phyloP scores from a whole-genome alignment of 768 basidiomycete species.

The Amanita polypyramis region DNA sequence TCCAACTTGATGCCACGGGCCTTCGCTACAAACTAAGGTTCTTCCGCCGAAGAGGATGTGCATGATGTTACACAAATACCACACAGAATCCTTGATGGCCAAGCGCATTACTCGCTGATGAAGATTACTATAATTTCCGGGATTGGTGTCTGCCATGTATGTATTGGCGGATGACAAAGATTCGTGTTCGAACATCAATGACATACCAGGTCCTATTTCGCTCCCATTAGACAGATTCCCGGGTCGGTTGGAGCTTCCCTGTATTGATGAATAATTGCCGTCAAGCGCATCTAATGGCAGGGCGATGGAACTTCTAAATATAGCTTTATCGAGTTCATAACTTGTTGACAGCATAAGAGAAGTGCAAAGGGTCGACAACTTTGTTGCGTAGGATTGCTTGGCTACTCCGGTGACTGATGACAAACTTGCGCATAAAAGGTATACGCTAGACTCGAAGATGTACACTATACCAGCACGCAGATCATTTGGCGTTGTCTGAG shows the following conservation, averaged over 20 bases:
- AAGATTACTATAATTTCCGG: neutral
- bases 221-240: neutral
- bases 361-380: constrained; percentile 10
- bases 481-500: neutral
- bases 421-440: constrained; percentile 3
- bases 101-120: constrained; percentile 26
- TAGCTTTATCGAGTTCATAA: constrained; percentile 26
- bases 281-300: neutral
- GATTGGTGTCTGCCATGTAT: neutral
- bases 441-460: constrained; percentile 17
- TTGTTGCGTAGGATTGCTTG: neutral
- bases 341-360: constrained; percentile 28
- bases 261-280: neutral
- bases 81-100: constrained; percentile 37
- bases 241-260: constrained; percentile 6
- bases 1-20: neutral
- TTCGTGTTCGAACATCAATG: neutral
- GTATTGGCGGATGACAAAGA: neutral
- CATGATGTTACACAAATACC: constrained; percentile 40
- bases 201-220: neutral
- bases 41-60: constrained; percentile 18
- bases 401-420: neutral
- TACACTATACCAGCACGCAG: constrained; percentile 13
- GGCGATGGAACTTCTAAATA: constrained; percentile 6
- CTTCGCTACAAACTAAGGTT: neutral